Base-by-base conservation (phyloP, 331 rosid genomes). In the Quercus tomentella region DNA sequence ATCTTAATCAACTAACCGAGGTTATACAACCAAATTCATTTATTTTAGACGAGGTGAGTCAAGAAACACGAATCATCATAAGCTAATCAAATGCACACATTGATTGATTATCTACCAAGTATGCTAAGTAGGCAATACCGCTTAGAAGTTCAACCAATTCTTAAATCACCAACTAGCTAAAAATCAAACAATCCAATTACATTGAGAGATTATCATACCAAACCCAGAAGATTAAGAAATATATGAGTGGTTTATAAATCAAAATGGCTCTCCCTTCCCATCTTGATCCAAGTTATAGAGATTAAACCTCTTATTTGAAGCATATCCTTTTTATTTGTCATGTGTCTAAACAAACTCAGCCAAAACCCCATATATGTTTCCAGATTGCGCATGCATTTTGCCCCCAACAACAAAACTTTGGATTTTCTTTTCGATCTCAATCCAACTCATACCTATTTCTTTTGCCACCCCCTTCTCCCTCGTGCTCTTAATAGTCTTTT, bases 401-500 rank as follows among this genome's bases (percentile, higher is more conserved):
- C 89, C 98, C 76, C 86, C 86, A 23, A 87, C 97, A 58, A 91
- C 97, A 80, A 94, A 94, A 87, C 93, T 89, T 57, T 77, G 94
- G 7, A 91, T 87, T 85, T 87, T 85, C 77, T 87, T 89, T 66
- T 92, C 90, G 2, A 91, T 86, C 89, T 89, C 97, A 41, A 88
- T 85, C 92, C 97, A 94, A 84, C 98, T 88, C 69, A 84, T 79
- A 72, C 98, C 94, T 61, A 86, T 88, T 83, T 92, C 97, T 88
- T 92, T 92, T 65, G 86, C 82, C 9, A 87, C 85, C 23, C 95
- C 92, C 86, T 84, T 85, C 81, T 88, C 92, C 87, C 91, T 94
- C 97, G 92, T 91, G 75, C 83, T 89, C 91, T 87, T 94, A 25
- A 92, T 86, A 56, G 94, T 78, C 61, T 56, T 74, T 66, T 97